Evolutionary conservation across 495 filamentous ascomycete species (phyloP).

Genomic region (Aspergillus biplanus): DNA sequence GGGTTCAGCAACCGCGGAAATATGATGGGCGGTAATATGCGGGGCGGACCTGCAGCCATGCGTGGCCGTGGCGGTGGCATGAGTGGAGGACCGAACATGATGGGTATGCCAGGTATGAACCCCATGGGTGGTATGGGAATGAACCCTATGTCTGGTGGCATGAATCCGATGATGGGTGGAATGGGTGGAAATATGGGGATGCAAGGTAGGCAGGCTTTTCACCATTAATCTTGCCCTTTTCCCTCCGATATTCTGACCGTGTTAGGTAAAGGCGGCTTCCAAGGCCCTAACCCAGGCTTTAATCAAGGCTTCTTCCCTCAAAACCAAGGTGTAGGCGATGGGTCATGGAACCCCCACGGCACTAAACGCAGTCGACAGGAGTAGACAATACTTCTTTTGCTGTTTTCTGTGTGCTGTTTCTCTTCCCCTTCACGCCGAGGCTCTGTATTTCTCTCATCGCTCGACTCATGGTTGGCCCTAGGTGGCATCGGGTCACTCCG

Average conservation of each 20-base stretch:
- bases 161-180: constrained; percentile 60
- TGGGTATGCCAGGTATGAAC: constrained; percentile 55
- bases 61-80: constrained; percentile 68
- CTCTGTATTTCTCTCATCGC: constrained; percentile 11
- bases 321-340: constrained; percentile 59
- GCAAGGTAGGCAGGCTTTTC: constrained; percentile 60
- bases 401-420: constrained; percentile 5
- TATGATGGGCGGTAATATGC: constrained; percentile 71
- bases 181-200: constrained; percentile 65
- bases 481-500: constrained; percentile 12
- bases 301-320: constrained; percentile 79
- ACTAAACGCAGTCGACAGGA: constrained; percentile 77
- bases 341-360: constrained; percentile 81
- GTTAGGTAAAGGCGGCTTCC: constrained; percentile 61
- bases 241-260: constrained; percentile 2
- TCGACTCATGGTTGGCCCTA: constrained; percentile 13
- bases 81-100: constrained; percentile 50
- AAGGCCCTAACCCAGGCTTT: constrained; percentile 70
- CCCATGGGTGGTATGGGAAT: constrained; percentile 68
- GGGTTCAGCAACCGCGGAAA: constrained; percentile 64
- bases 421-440: constrained; percentile 8
- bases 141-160: constrained; percentile 59
- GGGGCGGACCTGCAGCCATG: constrained; percentile 69
- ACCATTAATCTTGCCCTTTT: neutral
- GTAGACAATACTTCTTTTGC: constrained; percentile 29